These are phyloP conservation scores for Ceratocystis albifundus DNA, from an alignment of 2,329 filamentous ascomycete species.

Conservation along the genomic window DNA sequence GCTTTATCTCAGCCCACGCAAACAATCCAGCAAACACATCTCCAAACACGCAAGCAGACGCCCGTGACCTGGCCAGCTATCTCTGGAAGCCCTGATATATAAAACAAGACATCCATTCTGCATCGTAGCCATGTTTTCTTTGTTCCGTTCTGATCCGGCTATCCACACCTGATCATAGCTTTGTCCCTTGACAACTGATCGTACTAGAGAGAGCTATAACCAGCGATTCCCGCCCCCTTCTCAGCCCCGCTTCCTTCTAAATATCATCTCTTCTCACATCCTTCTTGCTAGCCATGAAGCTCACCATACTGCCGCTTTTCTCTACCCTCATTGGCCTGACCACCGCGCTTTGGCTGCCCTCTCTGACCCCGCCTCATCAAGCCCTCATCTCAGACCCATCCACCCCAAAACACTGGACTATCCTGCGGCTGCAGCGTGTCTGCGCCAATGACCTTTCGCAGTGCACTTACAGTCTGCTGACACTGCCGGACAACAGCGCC, in stretches of 20 bases:
- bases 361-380: neutral
- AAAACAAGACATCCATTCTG: neutral
- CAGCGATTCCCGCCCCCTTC: neutral
- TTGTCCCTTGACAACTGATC: neutral
- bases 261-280: conserved; percentile 2
- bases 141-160: neutral
- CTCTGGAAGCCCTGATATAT: neutral
- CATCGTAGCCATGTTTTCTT: neutral
- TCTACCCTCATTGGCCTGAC: neutral
- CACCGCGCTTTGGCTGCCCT: neutral
- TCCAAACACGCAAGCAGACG: neutral
- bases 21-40: neutral
- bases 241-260: neutral
- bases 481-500: neutral
- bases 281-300: neutral
- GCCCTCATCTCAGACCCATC: neutral
- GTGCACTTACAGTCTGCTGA: conserved; percentile 1
- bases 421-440: conserved; percentile 1
- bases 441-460: neutral
- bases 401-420: neutral
- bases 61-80: neutral
- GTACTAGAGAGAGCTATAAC: neutral
- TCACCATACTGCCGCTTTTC: neutral
- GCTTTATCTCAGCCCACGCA: neutral
- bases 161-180: neutral